Base-by-base conservation (phyloP, 805 yeast species). In the Yamadazyma laniorum region DNA sequence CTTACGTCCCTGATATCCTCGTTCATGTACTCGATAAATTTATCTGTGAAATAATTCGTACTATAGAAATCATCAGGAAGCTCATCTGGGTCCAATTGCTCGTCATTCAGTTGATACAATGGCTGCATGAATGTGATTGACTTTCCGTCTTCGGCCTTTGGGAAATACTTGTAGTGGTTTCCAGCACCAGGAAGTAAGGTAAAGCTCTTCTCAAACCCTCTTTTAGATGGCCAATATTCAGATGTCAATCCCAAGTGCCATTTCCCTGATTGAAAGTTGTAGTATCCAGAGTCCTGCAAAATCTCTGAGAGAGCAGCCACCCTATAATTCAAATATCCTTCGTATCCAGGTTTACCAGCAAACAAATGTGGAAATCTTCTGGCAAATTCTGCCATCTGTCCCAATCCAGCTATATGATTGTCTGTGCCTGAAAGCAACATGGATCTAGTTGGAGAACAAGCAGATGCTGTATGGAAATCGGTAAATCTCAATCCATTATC, bases 371-470 rank as follows among this genome's bases (percentile, higher is more conserved):
- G 70, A 22, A 55, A 49, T 13, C 55, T 48, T 23, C 59, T 45
- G 0, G 66, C 62, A 50, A 65, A 68, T 48, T 76, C 81, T 3
- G 66, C 70, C 80, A 76, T 74, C 46, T 76, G 80, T 6, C 81
- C 81, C 35, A 75, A 49, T 1, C 82, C 82, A 9, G 80, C 80
- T 51, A 77, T 67, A 45, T 79, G 82, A 50, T 78, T 75, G 48
- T 79, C 82, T 4, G 81, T 76, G 3, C 83, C 85, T 2, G 79
- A 72, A 29, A 78, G 55, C 3, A 79, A 61, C 77, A 77, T 77
- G 9, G 82, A 77, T 42, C 83, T 58, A 0, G 83, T 79, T 6
- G 84, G 83, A 2, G 83, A 77, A 47, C 83, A 79, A 1, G 83
- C 82, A 2, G 81, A 69, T 3, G 82, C 82, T 2, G 83, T 73